Base-by-base conservation (phyloP, 305 asterid genomes). In the Rubia peregrina region DNA sequence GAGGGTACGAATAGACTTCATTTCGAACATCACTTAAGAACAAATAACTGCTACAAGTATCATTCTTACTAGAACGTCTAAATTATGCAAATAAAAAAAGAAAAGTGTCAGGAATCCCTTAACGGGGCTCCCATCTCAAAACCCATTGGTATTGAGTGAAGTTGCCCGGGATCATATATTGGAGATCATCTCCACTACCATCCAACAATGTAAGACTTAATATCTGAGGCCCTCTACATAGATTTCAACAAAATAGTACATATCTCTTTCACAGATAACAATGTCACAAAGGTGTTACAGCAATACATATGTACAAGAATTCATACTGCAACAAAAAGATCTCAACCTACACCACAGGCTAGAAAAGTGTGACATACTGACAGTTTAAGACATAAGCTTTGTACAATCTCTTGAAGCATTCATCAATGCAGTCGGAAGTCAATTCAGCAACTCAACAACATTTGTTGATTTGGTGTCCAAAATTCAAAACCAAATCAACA, bases 401-500 rank as follows among this genome's bases (percentile, higher is more conserved):
- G 75, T 89, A 93, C 96, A 93, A 88, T 82, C 98, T 97, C 85
- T 69, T 93, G 79, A 93, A 69, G 82, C 95, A 90, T 71, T 88
- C 95, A 26, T 89, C 96, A 43, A 85, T 80, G 88, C 94, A 89
- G 72, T 90, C 96, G 16, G 95, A 81, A 74, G 92, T 91, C n/a
- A n/a, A n/a, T n/a, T n/a, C n/a, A n/a, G n/a, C n/a, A n/a, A n/a
- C n/a, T n/a, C n/a, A n/a, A n/a, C n/a, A n/a, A n/a, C n/a, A n/a
- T n/a, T n/a, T n/a, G n/a, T n/a, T n/a, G n/a, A n/a, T n/a, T n/a
- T n/a, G n/a, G n/a, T n/a, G n/a, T n/a, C n/a, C n/a, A n/a, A n/a
- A n/a, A n/a, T n/a, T n/a, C n/a, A n/a, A n/a, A n/a, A n/a, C n/a
- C n/a, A n/a, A n/a, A n/a, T n/a, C n/a, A n/a, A n/a, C n/a, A n/a